phyloP scores from a whole-genome alignment of 306 rosid species.

The Boehmeria nivea region DNA sequence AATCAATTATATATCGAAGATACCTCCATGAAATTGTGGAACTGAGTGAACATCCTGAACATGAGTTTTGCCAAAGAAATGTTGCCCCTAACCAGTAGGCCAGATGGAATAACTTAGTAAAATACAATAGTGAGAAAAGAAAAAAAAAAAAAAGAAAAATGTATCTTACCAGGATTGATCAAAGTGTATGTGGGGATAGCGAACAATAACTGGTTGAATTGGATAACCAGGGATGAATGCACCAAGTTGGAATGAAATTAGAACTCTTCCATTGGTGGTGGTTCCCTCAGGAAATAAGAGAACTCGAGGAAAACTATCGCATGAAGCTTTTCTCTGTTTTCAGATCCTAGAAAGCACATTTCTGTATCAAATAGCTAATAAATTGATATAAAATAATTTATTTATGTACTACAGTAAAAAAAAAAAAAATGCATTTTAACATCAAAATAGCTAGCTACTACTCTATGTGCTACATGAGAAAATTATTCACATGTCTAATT shows the following conservation, averaged over 20 bases:
- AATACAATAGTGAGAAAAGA: slow-evolving; percentile 19
- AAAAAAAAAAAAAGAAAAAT: slow-evolving; percentile 22
- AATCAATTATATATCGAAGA: background rate
- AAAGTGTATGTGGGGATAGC: slow-evolving; percentile 95
- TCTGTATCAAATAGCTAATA: slow-evolving; percentile 94
- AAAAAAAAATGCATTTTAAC: background rate
- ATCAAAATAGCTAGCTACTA: background rate
- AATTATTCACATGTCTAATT: too few relatives aligned
- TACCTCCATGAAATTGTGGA: slow-evolving; percentile 97
- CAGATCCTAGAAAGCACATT: slow-evolving; percentile 89
- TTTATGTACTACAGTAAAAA: background rate
- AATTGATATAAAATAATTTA: slow-evolving; percentile 36
- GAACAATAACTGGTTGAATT: slow-evolving; percentile 82
- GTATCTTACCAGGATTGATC: slow-evolving; percentile 88
- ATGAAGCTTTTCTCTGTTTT: slow-evolving; percentile 94
- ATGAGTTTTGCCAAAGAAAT: slow-evolving; percentile 74
- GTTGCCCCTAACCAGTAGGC: slow-evolving; percentile 56
- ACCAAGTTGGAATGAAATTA: slow-evolving; percentile 93
- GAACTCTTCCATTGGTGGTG: slow-evolving; percentile 81
- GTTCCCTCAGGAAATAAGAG: slow-evolving; percentile 98
- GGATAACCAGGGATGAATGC: slow-evolving; percentile 85
- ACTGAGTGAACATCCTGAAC: slow-evolving; percentile 94
- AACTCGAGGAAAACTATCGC: slow-evolving; percentile 79
- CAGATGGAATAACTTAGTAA: slow-evolving; percentile 16
- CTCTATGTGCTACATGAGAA: background rate